Conservation (phyloP, 495 filamentous ascomycete genomes). For the Lophium mytilinum region DNA sequence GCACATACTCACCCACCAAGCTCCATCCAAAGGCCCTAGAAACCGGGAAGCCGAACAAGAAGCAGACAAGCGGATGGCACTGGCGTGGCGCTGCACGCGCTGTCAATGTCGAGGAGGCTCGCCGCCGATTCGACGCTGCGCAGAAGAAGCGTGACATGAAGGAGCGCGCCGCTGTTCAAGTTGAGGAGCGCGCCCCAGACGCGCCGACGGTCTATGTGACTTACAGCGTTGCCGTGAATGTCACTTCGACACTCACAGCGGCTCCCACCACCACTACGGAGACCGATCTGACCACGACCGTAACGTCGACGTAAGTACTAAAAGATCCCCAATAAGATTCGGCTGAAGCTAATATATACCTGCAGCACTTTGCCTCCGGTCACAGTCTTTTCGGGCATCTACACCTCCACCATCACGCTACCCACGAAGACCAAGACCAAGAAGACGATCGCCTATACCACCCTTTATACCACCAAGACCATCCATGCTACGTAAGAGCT, state of each 20-base stretch:
- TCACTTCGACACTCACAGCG: slow-evolving; percentile 14
- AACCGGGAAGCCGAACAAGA: slow-evolving; percentile 1
- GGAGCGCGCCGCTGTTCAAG: not conserved
- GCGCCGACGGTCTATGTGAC: slow-evolving; percentile 20
- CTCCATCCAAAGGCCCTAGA: slow-evolving; percentile 14
- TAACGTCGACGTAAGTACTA: slow-evolving; percentile 6
- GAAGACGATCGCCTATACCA: slow-evolving; percentile 18
- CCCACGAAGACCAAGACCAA: slow-evolving; percentile 22
- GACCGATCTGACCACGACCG: not conserved
- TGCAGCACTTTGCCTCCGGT: slow-evolving; percentile 10
- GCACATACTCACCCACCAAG: slow-evolving; percentile 25
- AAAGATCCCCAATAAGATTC: not conserved
- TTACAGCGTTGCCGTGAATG: slow-evolving; percentile 7
- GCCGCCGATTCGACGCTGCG: slow-evolving; percentile 13
- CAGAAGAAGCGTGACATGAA: slow-evolving; percentile 12
- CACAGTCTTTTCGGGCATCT: slow-evolving; percentile 24
- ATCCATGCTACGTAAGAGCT: slow-evolving; percentile 16
- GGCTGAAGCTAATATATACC: not conserved
- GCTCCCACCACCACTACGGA: slow-evolving; percentile 11
- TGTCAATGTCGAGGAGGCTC: slow-evolving; percentile 20
- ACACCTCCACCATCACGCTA: slow-evolving; percentile 19
- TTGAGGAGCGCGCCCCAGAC: slow-evolving; percentile 22
- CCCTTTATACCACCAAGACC: slow-evolving; percentile 16
- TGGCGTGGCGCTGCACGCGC: slow-evolving; percentile 12
- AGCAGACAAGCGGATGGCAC: slow-evolving; percentile 4